Evolutionary conservation across 192 early-diverging fungal species (phyloP), one percentile per base, ranked within the genome.

Genomic region (Linnemannia exigua): DNA sequence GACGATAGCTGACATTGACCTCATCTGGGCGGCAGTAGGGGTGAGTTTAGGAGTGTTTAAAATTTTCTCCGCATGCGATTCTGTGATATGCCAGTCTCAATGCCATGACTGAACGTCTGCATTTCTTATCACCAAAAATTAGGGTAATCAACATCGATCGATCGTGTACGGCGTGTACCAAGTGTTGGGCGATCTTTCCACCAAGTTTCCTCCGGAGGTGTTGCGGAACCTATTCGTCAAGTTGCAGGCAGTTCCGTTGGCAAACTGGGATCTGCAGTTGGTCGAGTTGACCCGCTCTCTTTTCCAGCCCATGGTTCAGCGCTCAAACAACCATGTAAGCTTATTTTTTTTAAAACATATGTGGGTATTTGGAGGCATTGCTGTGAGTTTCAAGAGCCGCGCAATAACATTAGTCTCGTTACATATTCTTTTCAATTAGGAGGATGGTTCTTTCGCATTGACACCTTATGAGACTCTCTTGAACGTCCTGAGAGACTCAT

Each of bases 81-180:
- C n/a, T n/a, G n/a, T n/a, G n/a, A 3, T 6, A 69, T 31, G 25
- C 15, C 28, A 11, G 11, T 63, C 25, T 12, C 1, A 28, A 61
- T 12, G 19, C 0, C 36, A 41, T 17, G 0, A 38, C 19, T 22
- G 37, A 16, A 69, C 2, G 20, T 9, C 7, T 7, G 4, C 8
- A n/a, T 19, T 8, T 5, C 33, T 17, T 58, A 5, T 75, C 36
- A 16, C 35, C 16, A 5, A 5, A 66, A 50, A 37, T 8, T 76
- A 88, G 80, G 89, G 85, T 22, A 90, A 89, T 66, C 89, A 90
- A 84, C 89, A 90, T 74, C 84, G 80, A 25, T 88, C 87, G 19
- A 87, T 90, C 25, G 86, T 90, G 20, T 78, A 90, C 28, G 89
- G 89, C 31, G 89, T 90, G 9, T 88, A 82, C 48, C 88, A 90